phyloP scores from a whole-genome alignment of 768 basidiomycete species.

The Saitozyma sp. region DNA sequence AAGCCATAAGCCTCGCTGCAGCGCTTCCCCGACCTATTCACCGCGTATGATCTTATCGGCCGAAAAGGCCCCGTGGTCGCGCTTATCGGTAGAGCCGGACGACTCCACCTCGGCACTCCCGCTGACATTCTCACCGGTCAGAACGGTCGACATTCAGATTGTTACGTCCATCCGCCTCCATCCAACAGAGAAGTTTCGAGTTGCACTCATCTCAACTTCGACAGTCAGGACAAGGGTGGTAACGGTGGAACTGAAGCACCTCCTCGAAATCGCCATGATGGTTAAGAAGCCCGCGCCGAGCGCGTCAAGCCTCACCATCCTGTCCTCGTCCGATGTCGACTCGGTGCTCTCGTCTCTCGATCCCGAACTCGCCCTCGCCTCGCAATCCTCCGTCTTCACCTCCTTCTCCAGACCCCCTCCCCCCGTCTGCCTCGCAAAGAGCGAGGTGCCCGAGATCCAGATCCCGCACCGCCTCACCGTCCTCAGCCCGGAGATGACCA shows the following conservation, averaged over 20 bases:
- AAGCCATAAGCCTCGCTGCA: too few relatives aligned
- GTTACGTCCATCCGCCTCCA: too few relatives aligned
- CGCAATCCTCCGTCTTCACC: conserved; percentile 65
- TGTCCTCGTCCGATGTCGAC: conserved; percentile 65
- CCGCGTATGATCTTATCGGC: too few relatives aligned
- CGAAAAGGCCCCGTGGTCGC: too few relatives aligned
- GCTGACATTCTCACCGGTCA: too few relatives aligned
- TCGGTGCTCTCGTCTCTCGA: conserved; percentile 57
- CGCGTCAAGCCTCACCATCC: conserved; percentile 58
- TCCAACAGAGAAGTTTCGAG: too few relatives aligned
- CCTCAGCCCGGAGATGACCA: conserved; percentile 60
- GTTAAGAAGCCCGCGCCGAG: neutral
- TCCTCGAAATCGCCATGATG: neutral
- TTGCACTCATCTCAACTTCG: neutral
- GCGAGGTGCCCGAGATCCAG: conserved; percentile 14
- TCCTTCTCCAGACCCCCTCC: conserved; percentile 47
- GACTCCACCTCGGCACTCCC: too few relatives aligned
- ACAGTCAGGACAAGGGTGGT: neutral
- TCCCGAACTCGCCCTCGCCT: conserved; percentile 56
- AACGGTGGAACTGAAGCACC: neutral
- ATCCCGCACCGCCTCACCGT: conserved; percentile 67
- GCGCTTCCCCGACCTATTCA: too few relatives aligned
- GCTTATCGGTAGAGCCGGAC: too few relatives aligned
- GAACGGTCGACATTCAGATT: too few relatives aligned
- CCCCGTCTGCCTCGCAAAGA: neutral